Conservation (phyloP, 805 yeast genomes). For the Kodamaea neixiangensis region DNA sequence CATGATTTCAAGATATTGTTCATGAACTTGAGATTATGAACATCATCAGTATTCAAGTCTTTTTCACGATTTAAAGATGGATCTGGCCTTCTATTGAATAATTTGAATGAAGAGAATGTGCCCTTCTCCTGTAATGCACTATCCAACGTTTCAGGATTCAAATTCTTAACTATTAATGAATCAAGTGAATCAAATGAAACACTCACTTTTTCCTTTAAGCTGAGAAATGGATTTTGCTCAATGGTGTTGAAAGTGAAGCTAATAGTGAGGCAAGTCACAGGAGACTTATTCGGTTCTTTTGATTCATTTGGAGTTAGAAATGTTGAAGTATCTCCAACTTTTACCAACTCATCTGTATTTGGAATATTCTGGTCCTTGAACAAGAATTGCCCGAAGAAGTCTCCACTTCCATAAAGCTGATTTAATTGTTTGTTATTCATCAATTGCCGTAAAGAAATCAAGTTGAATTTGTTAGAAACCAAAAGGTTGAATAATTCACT, state of each 20-base stretch:
- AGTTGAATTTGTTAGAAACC: background rate
- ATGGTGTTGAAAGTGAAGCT: conserved; percentile 36
- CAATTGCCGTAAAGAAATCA: background rate
- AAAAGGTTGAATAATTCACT: conserved; percentile 19
- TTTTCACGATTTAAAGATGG: conserved; percentile 6
- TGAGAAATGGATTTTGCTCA: conserved; percentile 34
- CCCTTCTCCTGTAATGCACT: conserved; percentile 29
- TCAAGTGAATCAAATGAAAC: conserved; percentile 33
- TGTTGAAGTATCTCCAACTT: conserved; percentile 17
- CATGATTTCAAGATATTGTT: conserved; percentile 33
- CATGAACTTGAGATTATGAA: conserved; percentile 34
- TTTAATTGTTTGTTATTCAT: background rate
- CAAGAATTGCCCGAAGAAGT: conserved; percentile 13
- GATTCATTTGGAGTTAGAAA: background rate
- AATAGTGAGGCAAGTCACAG: conserved; percentile 35
- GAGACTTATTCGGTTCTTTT: background rate
- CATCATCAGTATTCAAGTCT: conserved; percentile 24
- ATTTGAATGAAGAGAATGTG: conserved; percentile 22
- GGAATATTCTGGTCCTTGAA: conserved; percentile 23
- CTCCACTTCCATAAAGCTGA: conserved; percentile 18
- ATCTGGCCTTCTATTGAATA: conserved; percentile 16
- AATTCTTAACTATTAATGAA: conserved; percentile 22
- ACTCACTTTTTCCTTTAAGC: conserved; percentile 22
- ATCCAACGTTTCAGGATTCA: conserved; percentile 26
- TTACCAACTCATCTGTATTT: conserved; percentile 10